Conservation (phyloP, 2,329 filamentous ascomycete genomes). For the Phyllosticta citrichinensis region DNA sequence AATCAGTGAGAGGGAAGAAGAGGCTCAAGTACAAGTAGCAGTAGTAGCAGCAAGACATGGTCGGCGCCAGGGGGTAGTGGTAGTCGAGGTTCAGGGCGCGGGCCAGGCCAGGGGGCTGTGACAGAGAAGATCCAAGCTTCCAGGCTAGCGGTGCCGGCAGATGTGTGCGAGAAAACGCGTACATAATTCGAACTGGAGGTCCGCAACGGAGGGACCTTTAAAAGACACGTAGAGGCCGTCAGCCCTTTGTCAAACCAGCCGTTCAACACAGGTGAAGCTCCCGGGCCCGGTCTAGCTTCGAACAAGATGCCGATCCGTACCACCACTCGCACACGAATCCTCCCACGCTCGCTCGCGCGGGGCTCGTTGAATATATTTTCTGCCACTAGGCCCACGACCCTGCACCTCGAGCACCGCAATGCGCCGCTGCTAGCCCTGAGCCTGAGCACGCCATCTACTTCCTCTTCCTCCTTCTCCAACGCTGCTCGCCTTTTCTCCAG, state of each 20-base stretch:
- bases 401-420: not conserved
- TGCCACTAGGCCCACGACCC: not conserved
- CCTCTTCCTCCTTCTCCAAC: conserved; percentile 1
- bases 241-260: not conserved
- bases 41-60: not conserved
- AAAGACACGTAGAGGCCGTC: not conserved
- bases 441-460: conserved; percentile 5
- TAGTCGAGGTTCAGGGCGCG: not conserved
- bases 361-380: not conserved
- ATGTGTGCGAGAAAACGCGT: not conserved
- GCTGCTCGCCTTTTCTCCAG: conserved; percentile 34
- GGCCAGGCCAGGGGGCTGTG: not conserved
- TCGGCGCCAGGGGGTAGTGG: not conserved
- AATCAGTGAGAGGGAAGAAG: not conserved
- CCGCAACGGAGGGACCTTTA: not conserved
- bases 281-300: conserved; percentile 1
- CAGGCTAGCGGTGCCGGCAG: not conserved
- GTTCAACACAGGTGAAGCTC: conserved; percentile 7
- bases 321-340: not conserved
- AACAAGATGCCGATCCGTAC: not conserved
- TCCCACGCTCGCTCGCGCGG: not conserved
- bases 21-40: no score
- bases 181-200: not conserved
- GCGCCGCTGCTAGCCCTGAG: conserved; percentile 1
- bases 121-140: not conserved